These are phyloP conservation scores for Logfia minima DNA, from an alignment of 129 eudicot species.

Conservation along the genomic window DNA sequence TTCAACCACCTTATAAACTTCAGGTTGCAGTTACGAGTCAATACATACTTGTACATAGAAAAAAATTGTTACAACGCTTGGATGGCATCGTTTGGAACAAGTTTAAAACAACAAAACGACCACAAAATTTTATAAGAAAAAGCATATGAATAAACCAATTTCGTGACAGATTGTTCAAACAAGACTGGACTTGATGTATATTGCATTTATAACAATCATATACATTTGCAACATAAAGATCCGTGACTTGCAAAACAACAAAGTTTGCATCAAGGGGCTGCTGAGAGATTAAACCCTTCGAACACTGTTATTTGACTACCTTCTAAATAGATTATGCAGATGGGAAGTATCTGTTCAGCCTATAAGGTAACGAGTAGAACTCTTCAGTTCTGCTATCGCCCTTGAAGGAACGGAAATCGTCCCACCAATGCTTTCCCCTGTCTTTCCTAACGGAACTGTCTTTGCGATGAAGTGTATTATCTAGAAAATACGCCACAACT, in stretches of 20 bases:
- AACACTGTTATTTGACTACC: not conserved
- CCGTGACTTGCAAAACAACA: not conserved
- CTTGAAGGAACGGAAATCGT: conserved; percentile 52
- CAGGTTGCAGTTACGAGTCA: not conserved
- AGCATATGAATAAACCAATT: conserved; percentile 15
- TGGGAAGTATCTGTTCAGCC: conserved; percentile 59
- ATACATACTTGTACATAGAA: not conserved
- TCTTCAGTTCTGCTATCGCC: conserved; percentile 62
- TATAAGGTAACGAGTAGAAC: conserved; percentile 59
- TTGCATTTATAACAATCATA: not conserved
- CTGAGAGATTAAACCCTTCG: not conserved
- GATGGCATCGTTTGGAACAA: too few species aligned
- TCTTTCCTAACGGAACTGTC: conserved; percentile 49
- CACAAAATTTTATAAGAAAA: not conserved
- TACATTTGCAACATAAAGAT: not conserved
- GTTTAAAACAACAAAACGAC: not conserved
- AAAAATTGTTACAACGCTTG: too few species aligned
- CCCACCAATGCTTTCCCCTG: conserved; percentile 68
- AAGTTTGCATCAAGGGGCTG: not conserved
- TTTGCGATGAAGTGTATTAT: conserved; percentile 54
- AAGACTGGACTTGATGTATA: not conserved
- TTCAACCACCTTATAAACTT: not conserved
- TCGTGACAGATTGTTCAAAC: not conserved
- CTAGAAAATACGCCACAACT: conserved; percentile 49
- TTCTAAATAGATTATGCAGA: conserved; percentile 38